phyloP scores from a whole-genome alignment of 768 basidiomycete species.

The Lactifluus hygrophoroides region DNA sequence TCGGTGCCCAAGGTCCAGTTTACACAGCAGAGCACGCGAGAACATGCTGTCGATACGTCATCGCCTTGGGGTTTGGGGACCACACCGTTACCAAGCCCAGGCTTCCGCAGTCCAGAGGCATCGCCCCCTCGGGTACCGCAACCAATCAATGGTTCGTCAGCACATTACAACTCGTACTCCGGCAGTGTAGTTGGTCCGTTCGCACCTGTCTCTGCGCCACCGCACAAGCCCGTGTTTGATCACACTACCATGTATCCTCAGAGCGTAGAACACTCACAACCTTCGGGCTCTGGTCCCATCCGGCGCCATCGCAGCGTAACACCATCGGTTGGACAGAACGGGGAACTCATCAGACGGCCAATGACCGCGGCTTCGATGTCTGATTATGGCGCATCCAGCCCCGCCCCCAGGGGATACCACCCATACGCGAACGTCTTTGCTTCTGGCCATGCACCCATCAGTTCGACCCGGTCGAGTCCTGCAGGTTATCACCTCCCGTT shows the following conservation, averaged over 20 bases:
- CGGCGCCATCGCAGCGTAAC: conserved; percentile 73
- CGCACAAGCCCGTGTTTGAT: conserved; percentile 62
- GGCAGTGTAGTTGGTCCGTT: conserved; percentile 28
- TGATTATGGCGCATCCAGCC: conserved; percentile 8
- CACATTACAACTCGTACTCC: conserved; percentile 4
- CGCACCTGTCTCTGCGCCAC: conserved; percentile 55
- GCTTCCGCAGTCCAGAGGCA: conserved; percentile 14
- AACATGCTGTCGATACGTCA: conserved; percentile 12
- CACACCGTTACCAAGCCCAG: conserved; percentile 13
- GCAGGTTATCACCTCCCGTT: conserved; percentile 47
- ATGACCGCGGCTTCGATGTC: conserved; percentile 29
- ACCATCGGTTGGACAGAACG: conserved; percentile 49
- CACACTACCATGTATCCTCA: conserved; percentile 43
- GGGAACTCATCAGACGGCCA: conserved; percentile 39
- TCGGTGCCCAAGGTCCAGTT: conserved; percentile 14
- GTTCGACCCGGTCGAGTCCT: conserved; percentile 30
- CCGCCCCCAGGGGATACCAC: conserved; percentile 28
- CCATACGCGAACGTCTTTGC: conserved; percentile 27
- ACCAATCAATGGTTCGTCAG: conserved; percentile 13
- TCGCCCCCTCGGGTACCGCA: conserved; percentile 14
- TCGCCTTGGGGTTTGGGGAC: conserved; percentile 11
- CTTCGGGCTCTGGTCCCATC: conserved; percentile 45
- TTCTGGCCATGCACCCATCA: conserved; percentile 18
- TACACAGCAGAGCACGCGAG: conserved; percentile 10
- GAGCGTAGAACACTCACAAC: conserved; percentile 27